Conservation (phyloP, 768 basidiomycete species). For the Lactifluus echinatus region DNA sequence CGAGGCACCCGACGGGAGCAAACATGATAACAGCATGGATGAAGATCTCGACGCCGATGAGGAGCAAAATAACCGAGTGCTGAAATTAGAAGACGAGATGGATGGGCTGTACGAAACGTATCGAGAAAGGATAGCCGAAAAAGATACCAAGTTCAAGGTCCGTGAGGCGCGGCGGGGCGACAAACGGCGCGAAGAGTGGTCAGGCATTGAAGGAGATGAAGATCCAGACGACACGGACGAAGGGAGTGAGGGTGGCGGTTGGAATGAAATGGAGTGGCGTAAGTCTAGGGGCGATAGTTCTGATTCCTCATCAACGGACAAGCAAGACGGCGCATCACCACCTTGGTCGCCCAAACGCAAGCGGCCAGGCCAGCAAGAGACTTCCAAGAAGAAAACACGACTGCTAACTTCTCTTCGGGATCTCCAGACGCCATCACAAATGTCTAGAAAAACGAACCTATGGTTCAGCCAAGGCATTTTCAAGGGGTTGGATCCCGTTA, state of each 20-base stretch:
- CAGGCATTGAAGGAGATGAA: conserved; percentile 47
- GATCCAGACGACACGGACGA: conserved; percentile 31
- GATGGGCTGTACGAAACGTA: conserved; percentile 87
- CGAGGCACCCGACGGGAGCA: conserved; percentile 37
- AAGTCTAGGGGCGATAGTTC: conserved; percentile 41
- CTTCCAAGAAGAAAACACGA: conserved; percentile 42
- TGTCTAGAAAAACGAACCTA: conserved; percentile 58
- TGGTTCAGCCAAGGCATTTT: conserved; percentile 97
- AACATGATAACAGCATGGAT: conserved; percentile 34
- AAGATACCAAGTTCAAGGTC: conserved; percentile 82
- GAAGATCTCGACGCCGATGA: conserved; percentile 55
- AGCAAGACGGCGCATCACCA: conserved; percentile 28
- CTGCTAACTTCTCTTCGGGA: conserved; percentile 42
- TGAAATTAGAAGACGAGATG: conserved; percentile 71
- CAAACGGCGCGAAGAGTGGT: conserved; percentile 73
- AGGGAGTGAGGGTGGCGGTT: conserved; percentile 46
- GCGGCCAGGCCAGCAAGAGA: conserved; percentile 25
- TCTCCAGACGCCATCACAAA: conserved; percentile 27
- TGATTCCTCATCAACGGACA: conserved; percentile 42
- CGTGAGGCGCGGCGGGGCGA: conserved; percentile 68
- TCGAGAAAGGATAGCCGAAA: conserved; percentile 66
- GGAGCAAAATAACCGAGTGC: conserved; percentile 54
- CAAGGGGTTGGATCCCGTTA: conserved; percentile 45
- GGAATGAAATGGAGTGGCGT: conserved; percentile 52
- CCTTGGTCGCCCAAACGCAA: conserved; percentile 34